Evolutionary conservation across 768 basidiomycete genomes (phyloP).

Genomic region (Mycena haematopus): DNA sequence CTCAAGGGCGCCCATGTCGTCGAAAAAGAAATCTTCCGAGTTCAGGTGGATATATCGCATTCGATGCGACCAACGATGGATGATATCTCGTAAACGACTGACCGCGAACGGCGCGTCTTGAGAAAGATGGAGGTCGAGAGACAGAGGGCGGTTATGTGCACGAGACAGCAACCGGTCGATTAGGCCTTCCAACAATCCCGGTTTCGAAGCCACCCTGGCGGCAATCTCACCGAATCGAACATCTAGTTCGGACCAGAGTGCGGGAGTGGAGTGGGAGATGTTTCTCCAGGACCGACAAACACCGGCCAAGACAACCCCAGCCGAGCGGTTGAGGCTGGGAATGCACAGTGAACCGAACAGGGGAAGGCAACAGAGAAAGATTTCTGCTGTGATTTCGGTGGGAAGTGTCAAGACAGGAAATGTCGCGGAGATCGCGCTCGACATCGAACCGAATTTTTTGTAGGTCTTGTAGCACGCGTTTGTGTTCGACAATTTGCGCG

Average conservation of each 20-base stretch:
- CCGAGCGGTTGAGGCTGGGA: no score
- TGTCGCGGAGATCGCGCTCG: background rate
- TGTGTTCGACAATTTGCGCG: background rate
- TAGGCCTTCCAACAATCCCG: background rate
- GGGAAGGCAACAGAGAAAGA: conserved; percentile 1
- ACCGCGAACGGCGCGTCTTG: background rate
- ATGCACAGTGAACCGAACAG: background rate
- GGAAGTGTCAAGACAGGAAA: background rate
- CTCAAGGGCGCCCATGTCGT: background rate
- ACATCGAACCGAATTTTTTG: background rate
- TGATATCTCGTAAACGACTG: background rate
- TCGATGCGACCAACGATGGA: background rate
- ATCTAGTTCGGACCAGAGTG: conserved; percentile 1
- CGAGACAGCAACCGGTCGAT: background rate
- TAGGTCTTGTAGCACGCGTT: background rate
- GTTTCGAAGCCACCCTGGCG: background rate
- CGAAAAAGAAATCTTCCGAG: no score
- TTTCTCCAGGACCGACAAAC: background rate
- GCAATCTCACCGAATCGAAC: background rate
- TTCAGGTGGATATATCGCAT: background rate
- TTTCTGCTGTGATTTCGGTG: background rate
- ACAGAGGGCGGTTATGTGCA: background rate
- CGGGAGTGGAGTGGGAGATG: conserved; percentile 1
- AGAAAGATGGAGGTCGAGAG: background rate
- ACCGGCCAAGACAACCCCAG: background rate